Percentiles rank a stretch among this genome's conserved stretches.
Conservation (phyloP, 2,329 filamentous ascomycete genomes). For the Aspergillus calidoustus region DNA sequence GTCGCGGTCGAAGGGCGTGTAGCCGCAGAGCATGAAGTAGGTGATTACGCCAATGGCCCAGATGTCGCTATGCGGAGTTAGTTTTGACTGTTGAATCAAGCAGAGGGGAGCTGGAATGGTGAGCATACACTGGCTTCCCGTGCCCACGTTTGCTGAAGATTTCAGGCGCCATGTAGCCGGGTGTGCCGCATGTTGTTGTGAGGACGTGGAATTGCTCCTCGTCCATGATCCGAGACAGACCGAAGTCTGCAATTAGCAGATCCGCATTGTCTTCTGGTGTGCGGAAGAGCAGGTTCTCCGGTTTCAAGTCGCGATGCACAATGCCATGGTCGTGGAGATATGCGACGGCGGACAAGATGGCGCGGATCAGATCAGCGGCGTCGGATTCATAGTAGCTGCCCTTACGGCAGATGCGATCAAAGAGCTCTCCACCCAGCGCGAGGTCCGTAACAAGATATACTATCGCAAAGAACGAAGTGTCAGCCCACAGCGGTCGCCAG, state of each 20-base stretch:
- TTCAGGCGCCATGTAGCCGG: slow-evolving; percentile 98
- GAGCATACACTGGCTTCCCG: slow-evolving; percentile 84
- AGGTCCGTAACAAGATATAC: slow-evolving; percentile 97
- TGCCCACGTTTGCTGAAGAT: slow-evolving; percentile 99
- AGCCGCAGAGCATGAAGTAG: slow-evolving; percentile 96
- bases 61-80: slow-evolving; percentile 65
- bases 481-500: slow-evolving; percentile 16
- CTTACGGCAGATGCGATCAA: slow-evolving; percentile 98
- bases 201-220: slow-evolving; percentile 98
- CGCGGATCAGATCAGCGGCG: slow-evolving; percentile 91
- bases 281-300: slow-evolving; percentile 94
- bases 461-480: slow-evolving; percentile 34
- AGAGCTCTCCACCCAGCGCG: slow-evolving; percentile 92
- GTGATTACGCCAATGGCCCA: slow-evolving; percentile 99
- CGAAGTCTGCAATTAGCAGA: slow-evolving; percentile 95
- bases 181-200: slow-evolving; percentile 96
- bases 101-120: background rate
- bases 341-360: slow-evolving; percentile 93
- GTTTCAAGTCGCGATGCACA: slow-evolving; percentile 96
- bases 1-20: slow-evolving; percentile 97
- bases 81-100: background rate
- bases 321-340: slow-evolving; percentile 99
- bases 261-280: slow-evolving; percentile 98
- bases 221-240: slow-evolving; percentile 95
- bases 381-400: slow-evolving; percentile 98